Conservation (phyloP, 352 stramenopile species). For the Thalassiosira ordinaria region DNA sequence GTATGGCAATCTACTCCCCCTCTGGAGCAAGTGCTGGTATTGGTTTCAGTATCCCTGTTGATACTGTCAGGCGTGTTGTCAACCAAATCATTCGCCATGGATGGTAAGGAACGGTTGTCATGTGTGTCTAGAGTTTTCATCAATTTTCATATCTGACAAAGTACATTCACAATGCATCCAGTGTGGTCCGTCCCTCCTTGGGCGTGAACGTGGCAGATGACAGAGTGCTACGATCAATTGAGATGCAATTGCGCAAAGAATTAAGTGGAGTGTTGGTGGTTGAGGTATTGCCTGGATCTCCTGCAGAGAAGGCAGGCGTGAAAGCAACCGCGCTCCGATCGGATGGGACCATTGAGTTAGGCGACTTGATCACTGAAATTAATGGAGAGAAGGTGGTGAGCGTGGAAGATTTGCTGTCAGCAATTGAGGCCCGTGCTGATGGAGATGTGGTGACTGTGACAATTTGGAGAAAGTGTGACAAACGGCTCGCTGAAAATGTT, state of each 20-base stretch:
- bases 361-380: too few relatives aligned
- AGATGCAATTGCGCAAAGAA: too few relatives aligned
- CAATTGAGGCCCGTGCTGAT: slow-evolving; percentile 15
- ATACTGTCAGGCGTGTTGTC: slow-evolving; percentile 80
- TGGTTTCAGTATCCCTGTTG: slow-evolving; percentile 87
- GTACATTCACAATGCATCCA: too few relatives aligned
- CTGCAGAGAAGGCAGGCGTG: slow-evolving; percentile 66
- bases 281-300: slow-evolving; percentile 69
- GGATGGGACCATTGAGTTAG: slow-evolving; percentile 82
- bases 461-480: slow-evolving; percentile 53
- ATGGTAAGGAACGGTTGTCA: slow-evolving; percentile 59
- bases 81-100: too few relatives aligned
- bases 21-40: slow-evolving; percentile 86
- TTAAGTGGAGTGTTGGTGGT: slow-evolving; percentile 87
- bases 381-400: too few relatives aligned
- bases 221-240: too few relatives aligned
- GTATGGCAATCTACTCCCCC: slow-evolving; percentile 87
- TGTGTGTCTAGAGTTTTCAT: too few relatives aligned
- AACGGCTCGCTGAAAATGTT: slow-evolving; percentile 26
- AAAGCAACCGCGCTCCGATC: too few relatives aligned
- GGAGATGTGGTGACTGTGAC: slow-evolving; percentile 31
- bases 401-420: too few relatives aligned
- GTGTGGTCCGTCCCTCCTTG: too few relatives aligned
- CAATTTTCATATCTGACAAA: too few relatives aligned
- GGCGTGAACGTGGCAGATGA: too few relatives aligned